These are phyloP conservation scores for Areca catechu DNA, from an alignment of 176 grass and related monocot species.

Conservation along the genomic window DNA sequence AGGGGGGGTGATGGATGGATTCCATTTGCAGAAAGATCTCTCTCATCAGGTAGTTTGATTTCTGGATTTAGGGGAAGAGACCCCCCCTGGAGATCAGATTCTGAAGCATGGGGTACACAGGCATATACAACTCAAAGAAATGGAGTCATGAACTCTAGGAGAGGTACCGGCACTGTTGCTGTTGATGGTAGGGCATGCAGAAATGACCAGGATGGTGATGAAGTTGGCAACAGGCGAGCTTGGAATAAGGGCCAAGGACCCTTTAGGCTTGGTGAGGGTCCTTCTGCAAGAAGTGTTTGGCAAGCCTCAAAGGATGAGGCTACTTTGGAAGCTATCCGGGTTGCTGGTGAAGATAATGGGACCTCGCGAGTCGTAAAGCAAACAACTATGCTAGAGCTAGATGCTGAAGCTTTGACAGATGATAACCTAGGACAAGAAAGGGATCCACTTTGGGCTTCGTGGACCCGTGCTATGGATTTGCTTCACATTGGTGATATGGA, in stretches of 20 bases:
- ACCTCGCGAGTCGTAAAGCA: slow-evolving; percentile 38
- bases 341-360: slow-evolving; percentile 91
- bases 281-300: slow-evolving; percentile 96
- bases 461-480: slow-evolving; percentile 84
- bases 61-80: slow-evolving; percentile 41
- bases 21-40: slow-evolving; percentile 58
- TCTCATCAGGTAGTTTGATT: slow-evolving; percentile 42
- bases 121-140: slow-evolving; percentile 50
- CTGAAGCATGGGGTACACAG: slow-evolving; percentile 67
- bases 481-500: slow-evolving; percentile 71
- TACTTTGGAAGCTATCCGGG: slow-evolving; percentile 87
- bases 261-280: slow-evolving; percentile 86
- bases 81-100: slow-evolving; percentile 72
- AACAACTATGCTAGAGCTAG: slow-evolving; percentile 48
- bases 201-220: slow-evolving; percentile 46
- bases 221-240: slow-evolving; percentile 37
- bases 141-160: slow-evolving; percentile 38
- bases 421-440: slow-evolving; percentile 63
- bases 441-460: slow-evolving; percentile 70
- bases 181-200: slow-evolving; percentile 38
- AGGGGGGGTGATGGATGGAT: slow-evolving; percentile 46
- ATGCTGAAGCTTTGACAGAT: slow-evolving; percentile 60
- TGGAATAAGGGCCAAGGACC: slow-evolving; percentile 79
- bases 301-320: slow-evolving; percentile 96
- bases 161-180: slow-evolving; percentile 56